Percentiles rank a stretch among this genome's conserved stretches.
Evolutionary conservation across 2,329 filamentous ascomycete species (phyloP).

Genomic region (Pseudogymnoascus sp.): DNA sequence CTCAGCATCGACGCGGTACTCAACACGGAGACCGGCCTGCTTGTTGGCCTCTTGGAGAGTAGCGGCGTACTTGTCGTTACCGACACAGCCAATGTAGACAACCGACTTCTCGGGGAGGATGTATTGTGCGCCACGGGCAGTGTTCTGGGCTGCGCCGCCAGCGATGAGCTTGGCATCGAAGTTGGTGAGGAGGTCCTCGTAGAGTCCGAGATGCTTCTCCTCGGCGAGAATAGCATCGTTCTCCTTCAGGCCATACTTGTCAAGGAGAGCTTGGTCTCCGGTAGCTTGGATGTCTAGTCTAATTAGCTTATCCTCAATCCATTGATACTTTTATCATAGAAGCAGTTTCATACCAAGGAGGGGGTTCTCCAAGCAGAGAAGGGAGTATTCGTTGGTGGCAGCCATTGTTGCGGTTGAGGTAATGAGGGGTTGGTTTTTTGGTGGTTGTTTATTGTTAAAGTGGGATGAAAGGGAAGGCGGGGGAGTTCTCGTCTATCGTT

Average conservation of each 20-base stretch:
- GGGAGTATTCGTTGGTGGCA: constrained; percentile 70
- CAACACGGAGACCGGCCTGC: constrained; percentile 81
- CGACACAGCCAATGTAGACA: constrained; percentile 88
- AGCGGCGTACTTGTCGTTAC: constrained; percentile 91
- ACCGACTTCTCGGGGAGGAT: constrained; percentile 84
- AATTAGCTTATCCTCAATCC: neutral
- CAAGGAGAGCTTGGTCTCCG: constrained; percentile 75
- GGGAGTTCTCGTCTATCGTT: constrained; percentile 4
- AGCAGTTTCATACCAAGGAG: constrained; percentile 67
- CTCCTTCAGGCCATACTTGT: constrained; percentile 89
- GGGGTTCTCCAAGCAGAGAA: constrained; percentile 95
- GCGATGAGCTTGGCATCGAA: constrained; percentile 91
- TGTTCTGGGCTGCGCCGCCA: constrained; percentile 95
- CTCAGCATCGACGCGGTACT: constrained; percentile 86
- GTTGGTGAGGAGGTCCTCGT: constrained; percentile 89
- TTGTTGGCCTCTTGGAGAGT: constrained; percentile 80
- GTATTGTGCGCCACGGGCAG: constrained; percentile 92
- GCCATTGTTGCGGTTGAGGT: constrained; percentile 51
- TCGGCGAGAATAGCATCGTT: constrained; percentile 98
- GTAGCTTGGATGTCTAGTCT: constrained; percentile 76
- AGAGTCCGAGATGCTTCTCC: constrained; percentile 81
- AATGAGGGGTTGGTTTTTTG: constrained; percentile 7
- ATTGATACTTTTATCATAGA: neutral
- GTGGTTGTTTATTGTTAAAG: constrained; percentile 8
- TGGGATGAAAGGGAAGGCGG: constrained; percentile 12